phyloP scores from a whole-genome alignment of 345 rosid species.

The Salix koriyanagi region DNA sequence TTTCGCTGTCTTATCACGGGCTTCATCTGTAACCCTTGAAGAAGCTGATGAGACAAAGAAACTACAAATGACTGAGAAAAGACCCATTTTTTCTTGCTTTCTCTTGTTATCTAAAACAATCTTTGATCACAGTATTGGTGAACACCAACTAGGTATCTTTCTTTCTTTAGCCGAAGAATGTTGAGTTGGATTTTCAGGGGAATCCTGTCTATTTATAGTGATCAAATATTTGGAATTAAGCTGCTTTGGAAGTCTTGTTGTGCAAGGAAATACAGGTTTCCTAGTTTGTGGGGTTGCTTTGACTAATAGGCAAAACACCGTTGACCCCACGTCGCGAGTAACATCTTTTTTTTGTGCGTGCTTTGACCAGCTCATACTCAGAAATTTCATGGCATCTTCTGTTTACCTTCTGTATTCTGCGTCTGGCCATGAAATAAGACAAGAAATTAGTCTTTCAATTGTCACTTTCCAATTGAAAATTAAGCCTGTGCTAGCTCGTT shows the following conservation, averaged over 20 bases:
- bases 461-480: too few species aligned
- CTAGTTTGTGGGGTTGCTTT: background rate
- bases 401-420: constrained; percentile 2
- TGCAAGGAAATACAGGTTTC: background rate
- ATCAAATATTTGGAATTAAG: background rate
- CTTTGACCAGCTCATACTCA: background rate
- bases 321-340: too few species aligned
- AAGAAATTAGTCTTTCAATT: too few species aligned
- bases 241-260: background rate
- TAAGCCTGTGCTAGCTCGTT: too few species aligned
- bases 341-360: too few species aligned
- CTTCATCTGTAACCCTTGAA: background rate
- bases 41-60: background rate
- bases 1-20: background rate
- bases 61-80: background rate
- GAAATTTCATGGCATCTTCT: background rate
- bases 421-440: too few species aligned
- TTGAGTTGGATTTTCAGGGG: background rate
- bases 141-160: too few species aligned
- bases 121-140: background rate
- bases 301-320: background rate
- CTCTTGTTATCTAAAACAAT: background rate
- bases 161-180: too few species aligned
- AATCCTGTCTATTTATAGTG: background rate
- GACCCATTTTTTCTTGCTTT: background rate